Evolutionary conservation across 2,329 filamentous ascomycete species (phyloP).

Genomic region (Microdochium nivale): DNA sequence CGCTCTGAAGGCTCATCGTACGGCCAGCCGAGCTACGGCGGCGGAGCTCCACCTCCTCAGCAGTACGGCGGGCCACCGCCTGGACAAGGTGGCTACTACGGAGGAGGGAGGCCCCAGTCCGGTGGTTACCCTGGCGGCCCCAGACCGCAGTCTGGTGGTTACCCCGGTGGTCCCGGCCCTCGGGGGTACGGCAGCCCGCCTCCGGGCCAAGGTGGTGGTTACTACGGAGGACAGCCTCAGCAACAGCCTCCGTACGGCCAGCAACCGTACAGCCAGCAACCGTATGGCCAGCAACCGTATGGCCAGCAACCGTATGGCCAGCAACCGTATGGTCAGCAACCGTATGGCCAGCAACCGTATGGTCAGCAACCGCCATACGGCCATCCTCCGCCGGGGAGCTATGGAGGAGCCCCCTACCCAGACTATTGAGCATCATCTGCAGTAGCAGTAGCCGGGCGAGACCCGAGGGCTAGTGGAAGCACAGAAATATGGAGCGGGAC

Average conservation of each 20-base stretch:
- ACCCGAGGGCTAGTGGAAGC: too few relatives aligned
- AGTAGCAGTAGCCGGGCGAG: background rate
- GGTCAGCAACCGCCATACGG: background rate
- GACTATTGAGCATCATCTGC: background rate
- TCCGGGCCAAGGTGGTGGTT: background rate
- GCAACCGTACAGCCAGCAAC: background rate
- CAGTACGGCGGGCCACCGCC: background rate
- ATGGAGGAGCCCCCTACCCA: background rate
- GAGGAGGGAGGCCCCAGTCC: constrained; percentile 3
- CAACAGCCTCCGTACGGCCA: background rate
- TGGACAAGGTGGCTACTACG: constrained; percentile 3
- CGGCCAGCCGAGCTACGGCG: background rate
- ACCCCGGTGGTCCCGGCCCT: background rate
- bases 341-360: background rate
- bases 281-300: background rate
- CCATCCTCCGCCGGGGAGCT: background rate
- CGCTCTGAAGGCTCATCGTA: constrained; percentile 1
- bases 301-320: background rate
- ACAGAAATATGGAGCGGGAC: too few relatives aligned
- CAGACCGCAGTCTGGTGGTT: background rate
- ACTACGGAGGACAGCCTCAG: background rate
- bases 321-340: background rate
- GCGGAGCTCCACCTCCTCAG: background rate
- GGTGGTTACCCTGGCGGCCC: background rate
- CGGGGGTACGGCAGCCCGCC: background rate